A percentile compares a stretch with the other conserved stretches of the same genome.
Conservation (phyloP, 192 early-diverging fungal genomes). For the Funneliformis geosporum region DNA sequence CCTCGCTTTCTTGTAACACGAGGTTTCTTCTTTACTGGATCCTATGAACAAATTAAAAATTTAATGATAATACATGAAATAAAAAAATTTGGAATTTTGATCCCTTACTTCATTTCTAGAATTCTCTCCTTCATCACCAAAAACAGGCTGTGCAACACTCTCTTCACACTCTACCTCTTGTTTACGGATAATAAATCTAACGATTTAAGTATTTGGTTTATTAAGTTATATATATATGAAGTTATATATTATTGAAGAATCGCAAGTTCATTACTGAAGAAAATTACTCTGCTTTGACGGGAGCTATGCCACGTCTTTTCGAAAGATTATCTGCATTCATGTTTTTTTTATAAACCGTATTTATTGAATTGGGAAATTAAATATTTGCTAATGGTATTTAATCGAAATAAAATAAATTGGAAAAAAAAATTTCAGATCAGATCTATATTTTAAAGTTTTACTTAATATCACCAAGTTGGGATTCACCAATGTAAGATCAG, state of each 20-base stretch:
- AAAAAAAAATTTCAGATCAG: too few relatives aligned
- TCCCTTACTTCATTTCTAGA: not conserved
- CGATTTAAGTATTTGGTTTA: not conserved
- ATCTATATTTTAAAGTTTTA: too few relatives aligned
- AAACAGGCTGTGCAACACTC: not conserved
- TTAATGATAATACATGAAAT: not conserved
- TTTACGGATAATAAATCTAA: not conserved
- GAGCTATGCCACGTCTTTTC: not conserved
- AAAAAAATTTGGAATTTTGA: not conserved
- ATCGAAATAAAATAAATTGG: too few relatives aligned
- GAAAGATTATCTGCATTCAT: not conserved
- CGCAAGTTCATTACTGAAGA: not conserved
- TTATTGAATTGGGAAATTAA: too few relatives aligned
- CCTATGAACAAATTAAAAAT: not conserved
- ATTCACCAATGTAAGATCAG: too few relatives aligned
- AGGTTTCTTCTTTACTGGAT: slow-evolving; percentile 13
- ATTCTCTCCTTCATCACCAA: not conserved
- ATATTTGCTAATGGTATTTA: too few relatives aligned
- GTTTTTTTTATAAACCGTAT: too few relatives aligned
- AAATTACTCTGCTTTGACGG: not conserved
- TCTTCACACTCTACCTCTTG: not conserved
- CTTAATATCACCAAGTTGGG: too few relatives aligned
- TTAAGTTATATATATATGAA: too few relatives aligned
- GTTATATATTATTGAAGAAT: too few relatives aligned
- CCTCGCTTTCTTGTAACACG: slow-evolving; percentile 7